phyloP scores from a whole-genome alignment of 2,329 filamentous ascomycete genomes.

The Arthrobotrys conoides region DNA sequence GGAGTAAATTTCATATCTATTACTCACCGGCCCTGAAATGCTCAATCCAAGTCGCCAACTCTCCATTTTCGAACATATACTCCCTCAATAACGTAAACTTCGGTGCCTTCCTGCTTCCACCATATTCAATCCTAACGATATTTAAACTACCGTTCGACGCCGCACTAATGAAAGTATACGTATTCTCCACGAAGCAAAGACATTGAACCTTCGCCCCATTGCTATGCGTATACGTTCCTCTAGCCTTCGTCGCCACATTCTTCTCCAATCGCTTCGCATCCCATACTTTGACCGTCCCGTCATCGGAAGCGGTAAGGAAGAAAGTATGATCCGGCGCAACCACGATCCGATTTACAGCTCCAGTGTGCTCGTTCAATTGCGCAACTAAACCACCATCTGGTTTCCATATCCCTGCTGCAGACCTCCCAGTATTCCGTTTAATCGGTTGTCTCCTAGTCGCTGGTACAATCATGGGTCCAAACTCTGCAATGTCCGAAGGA shows the following conservation, averaged over 20 bases:
- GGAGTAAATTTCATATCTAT: background rate
- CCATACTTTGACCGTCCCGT: constrained; percentile 93
- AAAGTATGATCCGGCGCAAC: constrained; percentile 92
- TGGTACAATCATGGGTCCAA: constrained; percentile 85
- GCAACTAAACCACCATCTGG: constrained; percentile 87
- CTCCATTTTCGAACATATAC: constrained; percentile 80
- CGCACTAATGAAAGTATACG: constrained; percentile 92
- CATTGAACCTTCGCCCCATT: constrained; percentile 81
- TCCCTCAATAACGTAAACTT: constrained; percentile 84
- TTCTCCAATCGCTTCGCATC: constrained; percentile 90
- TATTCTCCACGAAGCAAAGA: constrained; percentile 91
- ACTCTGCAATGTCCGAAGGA: constrained; percentile 76
- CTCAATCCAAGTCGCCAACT: constrained; percentile 90
- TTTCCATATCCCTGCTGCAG: constrained; percentile 75
- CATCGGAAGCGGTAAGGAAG: constrained; percentile 93
- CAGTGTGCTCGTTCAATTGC: constrained; percentile 88
- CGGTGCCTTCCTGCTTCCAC: constrained; percentile 71
- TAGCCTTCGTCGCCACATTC: constrained; percentile 87
- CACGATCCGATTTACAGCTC: constrained; percentile 83
- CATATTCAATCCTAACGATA: constrained; percentile 84
- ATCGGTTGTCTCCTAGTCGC: constrained; percentile 71
- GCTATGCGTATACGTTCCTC: constrained; percentile 85
- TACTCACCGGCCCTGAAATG: constrained; percentile 77
- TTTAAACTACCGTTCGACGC: constrained; percentile 91
- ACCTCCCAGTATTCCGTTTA: constrained; percentile 71